These are phyloP conservation scores for Paralagenidium karlingii DNA, from an alignment of 352 stramenopile species.

Conservation along the genomic window DNA sequence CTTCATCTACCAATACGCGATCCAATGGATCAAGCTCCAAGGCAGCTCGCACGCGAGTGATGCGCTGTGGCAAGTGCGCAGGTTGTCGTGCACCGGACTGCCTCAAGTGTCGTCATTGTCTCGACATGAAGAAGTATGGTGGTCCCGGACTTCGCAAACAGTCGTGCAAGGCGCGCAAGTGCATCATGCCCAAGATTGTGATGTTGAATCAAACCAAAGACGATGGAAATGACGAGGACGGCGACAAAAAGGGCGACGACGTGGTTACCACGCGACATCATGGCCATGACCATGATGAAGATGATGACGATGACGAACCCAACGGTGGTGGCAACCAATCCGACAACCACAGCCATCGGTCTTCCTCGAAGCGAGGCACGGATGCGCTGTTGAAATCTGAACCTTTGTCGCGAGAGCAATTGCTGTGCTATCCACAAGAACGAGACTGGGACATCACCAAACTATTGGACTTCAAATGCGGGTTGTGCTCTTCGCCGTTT, in stretches of 20 bases:
- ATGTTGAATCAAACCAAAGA: slow-evolving; percentile 49
- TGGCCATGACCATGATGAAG: slow-evolving; percentile 11
- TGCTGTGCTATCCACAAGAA: too few relatives aligned
- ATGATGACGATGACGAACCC: slow-evolving; percentile 12
- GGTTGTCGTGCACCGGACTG: slow-evolving; percentile 61
- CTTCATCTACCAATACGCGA: not conserved
- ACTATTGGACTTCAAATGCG: too few relatives aligned
- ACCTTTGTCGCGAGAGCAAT: too few relatives aligned
- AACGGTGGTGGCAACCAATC: too few relatives aligned
- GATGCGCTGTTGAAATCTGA: too few relatives aligned
- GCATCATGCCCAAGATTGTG: slow-evolving; percentile 53
- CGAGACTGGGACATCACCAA: too few relatives aligned
- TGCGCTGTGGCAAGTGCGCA: slow-evolving; percentile 62
- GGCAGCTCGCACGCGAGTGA: slow-evolving; percentile 36
- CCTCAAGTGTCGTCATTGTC: slow-evolving; percentile 61
- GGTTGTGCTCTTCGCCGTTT: too few relatives aligned
- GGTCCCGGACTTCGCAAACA: slow-evolving; percentile 67
- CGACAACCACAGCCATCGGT: too few relatives aligned
- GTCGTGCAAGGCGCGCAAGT: slow-evolving; percentile 71
- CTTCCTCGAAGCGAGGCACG: too few relatives aligned
- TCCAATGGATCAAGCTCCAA: slow-evolving; percentile 10
- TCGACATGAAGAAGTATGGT: slow-evolving; percentile 81
- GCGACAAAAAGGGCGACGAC: slow-evolving; percentile 32
- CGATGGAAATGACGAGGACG: slow-evolving; percentile 10
- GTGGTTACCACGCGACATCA: too few relatives aligned